Percentiles rank a stretch among this genome's conserved stretches.
Conservation (phyloP, 768 basidiomycete species). For the Amyloporia xantha region DNA sequence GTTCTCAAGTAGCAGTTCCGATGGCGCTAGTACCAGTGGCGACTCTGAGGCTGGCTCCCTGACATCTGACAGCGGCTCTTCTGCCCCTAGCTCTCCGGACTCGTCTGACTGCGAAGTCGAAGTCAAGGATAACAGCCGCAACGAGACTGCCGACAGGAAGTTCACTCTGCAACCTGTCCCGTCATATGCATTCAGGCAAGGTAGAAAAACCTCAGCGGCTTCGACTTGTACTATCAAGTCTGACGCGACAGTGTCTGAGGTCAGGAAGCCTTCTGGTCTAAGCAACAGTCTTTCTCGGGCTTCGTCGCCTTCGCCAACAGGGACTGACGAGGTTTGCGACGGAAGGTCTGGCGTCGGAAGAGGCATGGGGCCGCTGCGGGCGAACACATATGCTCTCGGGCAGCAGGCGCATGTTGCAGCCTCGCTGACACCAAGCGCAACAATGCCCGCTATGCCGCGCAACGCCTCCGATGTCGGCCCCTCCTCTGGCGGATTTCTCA, state of each 20-base stretch:
- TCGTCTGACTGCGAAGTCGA: constrained; percentile 20
- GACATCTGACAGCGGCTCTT: constrained; percentile 27
- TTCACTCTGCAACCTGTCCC: constrained; percentile 45
- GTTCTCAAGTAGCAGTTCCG: constrained; percentile 15
- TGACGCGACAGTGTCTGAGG: constrained; percentile 15
- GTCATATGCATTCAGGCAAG: constrained; percentile 23
- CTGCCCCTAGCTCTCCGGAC: constrained; percentile 18
- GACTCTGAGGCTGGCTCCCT: constrained; percentile 56
- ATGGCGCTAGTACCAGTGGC: constrained; percentile 30
- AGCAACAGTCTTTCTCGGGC: constrained; percentile 13
- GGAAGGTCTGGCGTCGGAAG: neutral
- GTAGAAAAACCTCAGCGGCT: constrained; percentile 31
- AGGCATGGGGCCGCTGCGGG: constrained; percentile 4
- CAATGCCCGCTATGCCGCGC: constrained; percentile 18
- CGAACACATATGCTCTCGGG: constrained; percentile 2
- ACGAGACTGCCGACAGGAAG: constrained; percentile 4
- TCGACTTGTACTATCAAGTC: constrained; percentile 32
- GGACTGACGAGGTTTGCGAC: neutral
- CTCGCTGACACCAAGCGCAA: constrained; percentile 15
- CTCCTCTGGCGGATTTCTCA: constrained; percentile 48
- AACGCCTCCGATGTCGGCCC: constrained; percentile 6
- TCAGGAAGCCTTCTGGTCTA: constrained; percentile 8
- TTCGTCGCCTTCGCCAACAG: constrained; percentile 20
- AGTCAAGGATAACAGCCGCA: neutral
- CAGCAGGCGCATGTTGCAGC: neutral